Evolutionary conservation across 495 filamentous ascomycete species (phyloP), one percentile per base, ranked within the genome.

Genomic region (Xylona heveae): DNA sequence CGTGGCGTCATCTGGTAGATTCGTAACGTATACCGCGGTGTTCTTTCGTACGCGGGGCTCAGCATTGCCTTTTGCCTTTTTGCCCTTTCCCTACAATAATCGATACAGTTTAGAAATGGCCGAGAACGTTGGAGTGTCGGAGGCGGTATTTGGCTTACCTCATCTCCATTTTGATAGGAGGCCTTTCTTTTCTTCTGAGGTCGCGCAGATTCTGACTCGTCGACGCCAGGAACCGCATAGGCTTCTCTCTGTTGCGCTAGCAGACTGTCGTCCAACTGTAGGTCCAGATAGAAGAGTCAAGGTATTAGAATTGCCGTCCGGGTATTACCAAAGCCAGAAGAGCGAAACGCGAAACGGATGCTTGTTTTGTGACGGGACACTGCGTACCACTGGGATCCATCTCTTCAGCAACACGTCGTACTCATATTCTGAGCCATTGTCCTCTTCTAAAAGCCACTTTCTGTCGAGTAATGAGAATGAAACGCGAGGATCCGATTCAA

Each of bases 1-100:
- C 0, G 71, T 71, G 13, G 63, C 72, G 44, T 95, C 78, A 12
- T 58, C 52, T 1, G 90, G 90, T 3, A 99, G 66, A 8, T 70
- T 74, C 2, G 80, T 90, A 24, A 95, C 71, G 50, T 78, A 99
- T 30, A 99, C 62, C 14, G 88, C 90, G 2, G 74, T 85, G 46
- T 95, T 97, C 36, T 42, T 40, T 12, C 38, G 44, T 35, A 81
- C 66, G 33, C 73, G 65, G 21, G 64, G 64, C 43, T 68, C 62
- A 33, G 47, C 40, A 12, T 46, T 34, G 17, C 46, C 43, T 46
- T 71, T 72, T 19, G 48, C 36, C 40, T 73, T 74, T 44, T 71
- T 64, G 22, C 44, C 19, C 29, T 25, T 37, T 16, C 19, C 33
- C 28, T 31, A 16, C 8, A 8, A 4, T 14, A 17, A 25, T 38